Evolutionary conservation across 1,139 yeast genomes (phyloP).

Genomic region (Suhomyces coccinellae): DNA sequence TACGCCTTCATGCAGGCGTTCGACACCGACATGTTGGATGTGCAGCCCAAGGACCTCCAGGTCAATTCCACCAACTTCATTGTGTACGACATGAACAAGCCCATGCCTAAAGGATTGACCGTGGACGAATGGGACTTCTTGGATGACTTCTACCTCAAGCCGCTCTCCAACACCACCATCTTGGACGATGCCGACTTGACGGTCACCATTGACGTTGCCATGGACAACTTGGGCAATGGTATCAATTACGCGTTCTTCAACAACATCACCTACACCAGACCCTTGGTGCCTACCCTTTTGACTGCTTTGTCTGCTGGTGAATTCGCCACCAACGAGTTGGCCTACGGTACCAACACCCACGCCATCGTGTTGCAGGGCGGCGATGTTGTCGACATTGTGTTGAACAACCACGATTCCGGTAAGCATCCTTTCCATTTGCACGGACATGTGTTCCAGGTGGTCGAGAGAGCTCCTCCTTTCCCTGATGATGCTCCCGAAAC

Average conservation of each 20-base stretch:
- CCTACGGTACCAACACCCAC: conserved; percentile 76
- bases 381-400: conserved; percentile 64
- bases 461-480: conserved; percentile 40
- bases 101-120: conserved; percentile 20
- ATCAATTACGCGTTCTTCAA: conserved; percentile 89
- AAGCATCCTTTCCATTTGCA: conserved; percentile 89
- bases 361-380: conserved; percentile 68
- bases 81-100: conserved; percentile 51
- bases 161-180: conserved; percentile 51
- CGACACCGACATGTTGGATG: conserved; percentile 80
- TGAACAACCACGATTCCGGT: conserved; percentile 74
- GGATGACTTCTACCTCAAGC: conserved; percentile 68
- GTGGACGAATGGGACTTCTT: conserved; percentile 47
- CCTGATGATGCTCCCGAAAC: conserved; percentile 36
- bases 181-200: conserved; percentile 67
- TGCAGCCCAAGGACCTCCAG: conserved; percentile 58
- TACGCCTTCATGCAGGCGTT: conserved; percentile 76
- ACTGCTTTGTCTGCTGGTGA: conserved; percentile 75
- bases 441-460: conserved; percentile 72
- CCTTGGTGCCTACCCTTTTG: conserved; percentile 79
- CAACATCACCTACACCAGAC: conserved; percentile 70
- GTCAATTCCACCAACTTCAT: conserved; percentile 74
- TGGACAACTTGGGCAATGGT: conserved; percentile 82
- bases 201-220: conserved; percentile 63
- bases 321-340: conserved; percentile 45